Conservation (phyloP, 371 early-diverging fungal species). For the Parasitella parasitica region DNA sequence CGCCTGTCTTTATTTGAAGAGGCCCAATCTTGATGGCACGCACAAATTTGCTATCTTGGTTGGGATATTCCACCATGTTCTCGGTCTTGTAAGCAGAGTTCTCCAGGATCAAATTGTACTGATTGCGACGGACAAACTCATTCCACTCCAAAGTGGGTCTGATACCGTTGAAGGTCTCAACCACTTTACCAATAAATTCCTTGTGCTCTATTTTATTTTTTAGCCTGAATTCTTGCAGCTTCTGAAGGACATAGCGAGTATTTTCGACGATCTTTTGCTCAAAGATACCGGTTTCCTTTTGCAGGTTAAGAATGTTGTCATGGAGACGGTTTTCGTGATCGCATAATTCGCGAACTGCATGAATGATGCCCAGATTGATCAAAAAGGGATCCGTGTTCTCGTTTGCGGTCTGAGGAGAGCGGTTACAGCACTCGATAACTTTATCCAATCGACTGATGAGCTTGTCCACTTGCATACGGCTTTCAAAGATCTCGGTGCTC, state of each 20-base stretch:
- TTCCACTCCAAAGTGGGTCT: conserved; percentile 44
- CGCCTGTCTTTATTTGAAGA: conserved; percentile 28
- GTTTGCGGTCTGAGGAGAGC: conserved; percentile 26
- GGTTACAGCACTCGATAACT: conserved; percentile 19
- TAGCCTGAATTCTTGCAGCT: conserved; percentile 32
- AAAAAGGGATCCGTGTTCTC: conserved; percentile 39
- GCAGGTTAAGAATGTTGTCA: conserved; percentile 39
- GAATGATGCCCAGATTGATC: conserved; percentile 33
- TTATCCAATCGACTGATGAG: conserved; percentile 30
- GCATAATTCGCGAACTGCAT: conserved; percentile 29
- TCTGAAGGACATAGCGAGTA: conserved; percentile 25
- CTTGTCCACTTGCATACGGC: conserved; percentile 30
- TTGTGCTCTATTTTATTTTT: conserved; percentile 33
- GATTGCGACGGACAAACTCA: conserved; percentile 40
- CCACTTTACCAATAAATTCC: conserved; percentile 26
- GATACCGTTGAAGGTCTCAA: conserved; percentile 21
- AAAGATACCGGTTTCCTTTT: conserved; percentile 41
- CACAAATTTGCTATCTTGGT: conserved; percentile 34
- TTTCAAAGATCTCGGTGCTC: conserved; percentile 30
- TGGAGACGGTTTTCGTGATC: conserved; percentile 48
- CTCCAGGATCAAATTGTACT: conserved; percentile 31
- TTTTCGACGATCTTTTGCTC: conserved; percentile 41
- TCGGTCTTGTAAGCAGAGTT: conserved; percentile 48
- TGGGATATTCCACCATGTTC: conserved; percentile 36
- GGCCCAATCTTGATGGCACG: conserved; percentile 44